Conservation (phyloP, 495 filamentous ascomycete genomes). For the Tetracladium marchalianum region DNA sequence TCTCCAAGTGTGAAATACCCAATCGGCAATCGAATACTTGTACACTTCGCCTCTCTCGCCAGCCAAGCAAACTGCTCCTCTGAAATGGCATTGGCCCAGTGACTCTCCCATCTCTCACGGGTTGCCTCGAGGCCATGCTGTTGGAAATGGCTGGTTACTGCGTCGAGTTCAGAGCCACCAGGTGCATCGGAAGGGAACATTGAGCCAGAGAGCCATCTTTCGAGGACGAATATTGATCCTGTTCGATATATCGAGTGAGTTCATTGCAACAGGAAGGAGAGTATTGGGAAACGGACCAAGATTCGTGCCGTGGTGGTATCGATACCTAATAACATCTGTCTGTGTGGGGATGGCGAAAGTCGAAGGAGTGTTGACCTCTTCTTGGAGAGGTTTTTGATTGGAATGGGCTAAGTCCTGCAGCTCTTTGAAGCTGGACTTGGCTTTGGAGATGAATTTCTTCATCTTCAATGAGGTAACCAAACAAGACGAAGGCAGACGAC, state of each 20-base stretch:
- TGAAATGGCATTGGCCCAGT: conserved; percentile 35
- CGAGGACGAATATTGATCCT: conserved; percentile 40
- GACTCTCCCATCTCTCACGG: conserved; percentile 34
- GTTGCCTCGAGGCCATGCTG: conserved; percentile 34
- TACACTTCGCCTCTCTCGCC: conserved; percentile 31
- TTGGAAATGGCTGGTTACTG: conserved; percentile 30
- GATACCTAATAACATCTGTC: conserved; percentile 38
- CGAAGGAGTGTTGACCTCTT: conserved; percentile 12
- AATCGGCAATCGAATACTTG: conserved; percentile 44
- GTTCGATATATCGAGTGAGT: too few species aligned
- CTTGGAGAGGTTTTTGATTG: neutral
- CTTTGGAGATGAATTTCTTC: conserved; percentile 13
- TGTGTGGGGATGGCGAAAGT: conserved; percentile 25
- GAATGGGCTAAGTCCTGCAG: neutral
- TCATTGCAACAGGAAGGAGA: too few species aligned
- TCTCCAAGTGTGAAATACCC: conserved; percentile 44
- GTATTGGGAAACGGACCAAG: conserved; percentile 23
- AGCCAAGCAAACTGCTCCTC: conserved; percentile 38
- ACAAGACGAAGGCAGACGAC: neutral
- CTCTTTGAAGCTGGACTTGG: conserved; percentile 5
- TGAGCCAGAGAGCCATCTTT: conserved; percentile 37
- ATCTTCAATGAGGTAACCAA: neutral
- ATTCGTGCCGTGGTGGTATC: conserved; percentile 47
- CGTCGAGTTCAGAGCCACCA: conserved; percentile 35
- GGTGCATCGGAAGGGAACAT: conserved; percentile 29